These are phyloP conservation scores for Spergularia bocconei DNA, from an alignment of 148 eudicot species.

Conservation along the genomic window DNA sequence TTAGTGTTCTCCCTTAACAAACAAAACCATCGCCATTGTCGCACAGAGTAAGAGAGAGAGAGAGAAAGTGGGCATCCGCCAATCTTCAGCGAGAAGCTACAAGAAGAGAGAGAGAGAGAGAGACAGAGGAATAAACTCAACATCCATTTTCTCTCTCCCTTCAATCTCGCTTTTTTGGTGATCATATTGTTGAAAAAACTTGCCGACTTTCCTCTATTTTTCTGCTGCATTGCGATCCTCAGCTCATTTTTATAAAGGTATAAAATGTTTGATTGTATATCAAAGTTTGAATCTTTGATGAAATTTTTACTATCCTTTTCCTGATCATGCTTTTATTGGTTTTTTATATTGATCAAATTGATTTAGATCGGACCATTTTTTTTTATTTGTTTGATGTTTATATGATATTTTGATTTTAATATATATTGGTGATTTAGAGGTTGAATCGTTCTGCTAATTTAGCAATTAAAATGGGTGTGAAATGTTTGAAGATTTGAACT, in stretches of 20 bases:
- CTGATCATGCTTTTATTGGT: not conserved
- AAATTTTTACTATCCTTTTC: not conserved
- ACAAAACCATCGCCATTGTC: slow-evolving; percentile 24
- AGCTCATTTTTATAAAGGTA: slow-evolving; percentile 23
- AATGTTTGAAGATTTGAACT: not conserved
- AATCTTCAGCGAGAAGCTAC: slow-evolving; percentile 9
- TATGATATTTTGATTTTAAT: not conserved
- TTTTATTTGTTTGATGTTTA: not conserved
- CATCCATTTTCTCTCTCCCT: slow-evolving; percentile 2
- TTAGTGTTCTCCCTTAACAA: not conserved
- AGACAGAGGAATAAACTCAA: not conserved
- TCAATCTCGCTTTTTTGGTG: slow-evolving; percentile 1
- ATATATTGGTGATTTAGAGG: not conserved
- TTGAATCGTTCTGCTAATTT: not conserved
- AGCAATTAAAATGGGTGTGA: not conserved
- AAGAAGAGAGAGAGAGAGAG: slow-evolving; percentile 19
- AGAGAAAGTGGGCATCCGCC: not conserved
- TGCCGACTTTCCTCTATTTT: slow-evolving; percentile 1
- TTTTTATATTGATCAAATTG: not conserved
- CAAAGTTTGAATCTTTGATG: slow-evolving; percentile 1
- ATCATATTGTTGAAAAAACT: slow-evolving; percentile 5
- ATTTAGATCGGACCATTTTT: not conserved
- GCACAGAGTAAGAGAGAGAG: slow-evolving; percentile 10
- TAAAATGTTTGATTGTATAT: not conserved
- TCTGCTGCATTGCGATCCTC: slow-evolving; percentile 18